A percentile compares a stretch with the other conserved stretches of the same genome.
Conservation (phyloP, 345 rosid species). For the Syzygium aromaticum region DNA sequence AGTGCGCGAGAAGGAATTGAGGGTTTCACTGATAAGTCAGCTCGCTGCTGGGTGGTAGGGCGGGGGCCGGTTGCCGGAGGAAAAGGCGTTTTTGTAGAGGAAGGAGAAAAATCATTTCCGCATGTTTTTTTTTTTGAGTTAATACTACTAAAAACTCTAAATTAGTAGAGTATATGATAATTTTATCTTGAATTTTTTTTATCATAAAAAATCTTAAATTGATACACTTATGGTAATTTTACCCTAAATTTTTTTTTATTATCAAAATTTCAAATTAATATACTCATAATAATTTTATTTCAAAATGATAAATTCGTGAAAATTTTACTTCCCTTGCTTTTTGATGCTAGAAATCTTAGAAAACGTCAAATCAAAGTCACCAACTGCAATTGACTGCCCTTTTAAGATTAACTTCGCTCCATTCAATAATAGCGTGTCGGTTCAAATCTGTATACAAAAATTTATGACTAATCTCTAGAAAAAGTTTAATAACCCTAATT, state of each 20-base stretch:
- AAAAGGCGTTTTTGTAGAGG: neutral
- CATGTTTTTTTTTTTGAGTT: neutral
- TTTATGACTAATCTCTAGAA: neutral
- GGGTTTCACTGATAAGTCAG: neutral
- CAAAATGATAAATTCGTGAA: no score
- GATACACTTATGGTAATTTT: no score
- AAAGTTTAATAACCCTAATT: neutral
- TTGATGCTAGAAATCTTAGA: neutral
- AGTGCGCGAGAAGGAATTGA: neutral
- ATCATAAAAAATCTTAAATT: no score
- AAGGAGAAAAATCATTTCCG: neutral
- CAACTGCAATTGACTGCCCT: neutral
- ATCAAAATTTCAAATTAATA: no score
- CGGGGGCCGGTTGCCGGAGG: neutral
- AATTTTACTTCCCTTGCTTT: neutral
- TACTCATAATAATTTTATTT: no score
- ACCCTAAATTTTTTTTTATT: no score
- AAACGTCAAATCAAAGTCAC: neutral
- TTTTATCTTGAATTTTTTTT: no score
- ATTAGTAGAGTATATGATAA: no score
- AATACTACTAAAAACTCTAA: no score
- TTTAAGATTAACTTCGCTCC: neutral
- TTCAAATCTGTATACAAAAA: neutral
- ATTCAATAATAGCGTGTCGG: neutral
- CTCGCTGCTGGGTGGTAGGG: neutral